Percentiles rank a stretch among this genome's conserved stretches.
These are phyloP conservation scores for Penicillium ucsense DNA, from an alignment of 495 filamentous ascomycete species.

Conservation along the genomic window DNA sequence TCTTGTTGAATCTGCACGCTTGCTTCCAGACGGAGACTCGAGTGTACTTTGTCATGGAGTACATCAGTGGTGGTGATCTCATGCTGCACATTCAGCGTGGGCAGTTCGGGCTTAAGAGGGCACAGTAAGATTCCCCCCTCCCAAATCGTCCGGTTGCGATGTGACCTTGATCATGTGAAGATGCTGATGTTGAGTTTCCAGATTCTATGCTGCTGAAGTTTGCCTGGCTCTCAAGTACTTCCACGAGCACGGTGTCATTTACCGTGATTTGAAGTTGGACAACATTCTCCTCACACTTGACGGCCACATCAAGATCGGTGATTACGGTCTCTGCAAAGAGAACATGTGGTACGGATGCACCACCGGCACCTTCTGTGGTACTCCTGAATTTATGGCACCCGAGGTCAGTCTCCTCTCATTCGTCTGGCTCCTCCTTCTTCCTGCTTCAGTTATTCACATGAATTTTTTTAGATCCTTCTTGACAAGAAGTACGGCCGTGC, in stretches of 20 bases:
- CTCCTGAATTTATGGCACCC: constrained; percentile 98
- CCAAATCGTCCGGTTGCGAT: not conserved
- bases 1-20: constrained; percentile 89
- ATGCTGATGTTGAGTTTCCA: constrained; percentile 22
- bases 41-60: constrained; percentile 99
- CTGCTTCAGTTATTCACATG: not conserved
- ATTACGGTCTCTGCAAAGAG: constrained; percentile 98
- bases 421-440: too few species aligned
- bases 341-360: constrained; percentile 99
- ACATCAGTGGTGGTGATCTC: constrained; percentile 96
- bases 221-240: constrained; percentile 98
- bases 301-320: constrained; percentile 96
- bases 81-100: constrained; percentile 99
- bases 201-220: constrained; percentile 96
- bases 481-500: constrained; percentile 98
- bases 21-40: constrained; percentile 99
- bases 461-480: constrained; percentile 65
- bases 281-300: constrained; percentile 95
- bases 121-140: constrained; percentile 60
- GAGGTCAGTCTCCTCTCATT: constrained; percentile 51
- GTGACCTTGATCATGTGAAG: not conserved
- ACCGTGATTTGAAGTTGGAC: constrained; percentile 98
- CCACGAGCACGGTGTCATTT: constrained; percentile 98
- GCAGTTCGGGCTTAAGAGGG: constrained; percentile 89
- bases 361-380: constrained; percentile 97